Base-by-base conservation (phyloP, 75 land plant species). In the Isoetes taiwanensis region DNA sequence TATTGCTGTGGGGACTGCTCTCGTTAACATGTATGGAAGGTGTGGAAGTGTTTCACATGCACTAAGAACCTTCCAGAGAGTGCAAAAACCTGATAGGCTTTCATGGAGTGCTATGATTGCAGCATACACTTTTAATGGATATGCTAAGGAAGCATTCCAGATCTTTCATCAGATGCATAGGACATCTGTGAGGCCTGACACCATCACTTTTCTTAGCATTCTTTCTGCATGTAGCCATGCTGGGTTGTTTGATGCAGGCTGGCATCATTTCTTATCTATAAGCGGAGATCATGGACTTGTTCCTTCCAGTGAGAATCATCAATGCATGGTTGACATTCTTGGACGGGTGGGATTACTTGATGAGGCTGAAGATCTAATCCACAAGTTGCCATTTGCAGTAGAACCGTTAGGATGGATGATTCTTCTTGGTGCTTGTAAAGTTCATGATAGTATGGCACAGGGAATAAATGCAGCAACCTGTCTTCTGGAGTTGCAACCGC, bases 391-490 rank as follows among this genome's bases (percentile, higher is more conserved):
- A 3, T 28, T 5, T 54, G 2, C 23, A n/a, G 31, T 23, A 3
- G 56, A 54, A 5, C 14, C 8, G 8, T 5, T 28, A 12, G 19
- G 21, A 6, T 54, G 56, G 56, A 5, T n/a, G 9, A 28, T 31
- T 5, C 30, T 54, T 28, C 56, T 54, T n/a, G n/a, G 30, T 6
- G 56, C 56, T 23, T 54, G 56, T 54, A 54, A 26, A 23, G 56
- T 4, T 25, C 30, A 20, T 17, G 23, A 28, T 6, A 31, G 30
- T 23, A 6, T 23, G 4, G 56, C 26, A 23, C 56, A 23, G 30
- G 56, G 56, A 24, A 12, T 8, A 5, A 5, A 31, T 3, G 25
- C 30, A 12, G 25, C 30, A 23, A 23, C 10, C 31, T 6, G 10
- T 23, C 23, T 23, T 8, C 30, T 54, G 4, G 30, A 54, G 30